Percentiles rank a stretch among this genome's conserved stretches.
Evolutionary conservation across 768 basidiomycete species (phyloP).

Genomic region (Phylloporus sp.): DNA sequence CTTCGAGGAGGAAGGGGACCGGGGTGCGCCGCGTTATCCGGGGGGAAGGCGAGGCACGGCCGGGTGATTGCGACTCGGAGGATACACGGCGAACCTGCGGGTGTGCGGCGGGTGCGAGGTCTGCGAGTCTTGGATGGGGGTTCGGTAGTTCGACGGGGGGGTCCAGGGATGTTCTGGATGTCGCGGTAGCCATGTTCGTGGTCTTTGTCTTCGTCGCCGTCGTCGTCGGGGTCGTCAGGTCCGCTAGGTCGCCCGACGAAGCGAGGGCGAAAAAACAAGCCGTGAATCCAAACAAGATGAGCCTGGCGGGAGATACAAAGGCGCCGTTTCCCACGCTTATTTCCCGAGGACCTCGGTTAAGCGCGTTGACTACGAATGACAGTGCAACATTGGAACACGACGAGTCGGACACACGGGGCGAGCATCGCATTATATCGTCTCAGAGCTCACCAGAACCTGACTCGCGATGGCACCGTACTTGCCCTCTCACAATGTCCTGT

Average conservation of each 20-base stretch:
- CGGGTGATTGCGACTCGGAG: slow-evolving; percentile 23
- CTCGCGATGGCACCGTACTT: neutral
- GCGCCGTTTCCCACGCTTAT: slow-evolving; percentile 21
- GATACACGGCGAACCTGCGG: slow-evolving; percentile 19
- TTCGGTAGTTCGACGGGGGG: slow-evolving; percentile 14
- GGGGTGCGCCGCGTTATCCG: slow-evolving; percentile 29
- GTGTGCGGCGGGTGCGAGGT: slow-evolving; percentile 7
- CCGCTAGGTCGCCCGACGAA: slow-evolving; percentile 7
- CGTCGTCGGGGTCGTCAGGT: slow-evolving; percentile 16
- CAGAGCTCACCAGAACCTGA: too few relatives aligned
- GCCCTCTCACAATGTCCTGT: too few relatives aligned
- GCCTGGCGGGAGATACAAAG: slow-evolving; percentile 11
- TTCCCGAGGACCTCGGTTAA: slow-evolving; percentile 17
- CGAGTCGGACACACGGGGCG: slow-evolving; percentile 8
- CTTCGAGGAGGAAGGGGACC: slow-evolving; percentile 34
- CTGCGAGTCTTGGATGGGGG: slow-evolving; percentile 9
- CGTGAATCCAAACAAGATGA: slow-evolving; percentile 14
- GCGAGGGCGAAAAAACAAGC: slow-evolving; percentile 19
- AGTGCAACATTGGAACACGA: too few relatives aligned
- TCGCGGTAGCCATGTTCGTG: slow-evolving; percentile 16
- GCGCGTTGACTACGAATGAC: too few relatives aligned
- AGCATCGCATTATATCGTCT: too few relatives aligned
- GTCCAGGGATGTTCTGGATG: slow-evolving; percentile 19
- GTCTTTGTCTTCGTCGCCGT: slow-evolving; percentile 1
- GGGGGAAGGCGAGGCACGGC: slow-evolving; percentile 23